Conservation (phyloP, 129 eudicot genomes). For the Centrapalus pauciflorus region DNA sequence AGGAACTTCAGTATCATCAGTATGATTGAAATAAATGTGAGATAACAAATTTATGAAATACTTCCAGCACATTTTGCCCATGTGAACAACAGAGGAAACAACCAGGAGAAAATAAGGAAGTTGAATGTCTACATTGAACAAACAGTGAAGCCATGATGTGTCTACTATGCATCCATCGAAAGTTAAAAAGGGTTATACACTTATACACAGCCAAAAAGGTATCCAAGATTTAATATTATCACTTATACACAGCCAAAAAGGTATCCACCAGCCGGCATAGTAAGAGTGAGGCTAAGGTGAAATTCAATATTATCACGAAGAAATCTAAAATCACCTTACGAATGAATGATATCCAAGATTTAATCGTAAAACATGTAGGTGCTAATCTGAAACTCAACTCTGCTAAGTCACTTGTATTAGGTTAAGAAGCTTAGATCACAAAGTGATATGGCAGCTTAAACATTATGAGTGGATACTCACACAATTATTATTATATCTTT, state of each 20-base stretch:
- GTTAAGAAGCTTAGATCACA: background rate
- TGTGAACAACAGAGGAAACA: background rate
- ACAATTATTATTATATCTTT: background rate
- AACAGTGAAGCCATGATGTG: background rate
- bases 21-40: background rate
- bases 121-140: background rate
- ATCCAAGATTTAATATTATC: no score
- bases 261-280: background rate
- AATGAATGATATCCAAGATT: background rate
- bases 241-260: background rate
- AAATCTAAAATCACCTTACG: background rate
- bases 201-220: no score
- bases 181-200: background rate
- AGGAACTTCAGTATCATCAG: background rate
- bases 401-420: slow-evolving; percentile 3
- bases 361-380: background rate
- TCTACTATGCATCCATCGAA: background rate
- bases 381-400: slow-evolving; percentile 3
- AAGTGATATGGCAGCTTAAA: background rate
- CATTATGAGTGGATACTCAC: background rate
- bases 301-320: background rate
- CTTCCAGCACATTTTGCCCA: no score
- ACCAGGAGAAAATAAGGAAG: background rate
- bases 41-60: no score
- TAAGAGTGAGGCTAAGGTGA: background rate